Evolutionary conservation across 2,329 filamentous ascomycete genomes (phyloP).

Genomic region (Fusarium globosum): DNA sequence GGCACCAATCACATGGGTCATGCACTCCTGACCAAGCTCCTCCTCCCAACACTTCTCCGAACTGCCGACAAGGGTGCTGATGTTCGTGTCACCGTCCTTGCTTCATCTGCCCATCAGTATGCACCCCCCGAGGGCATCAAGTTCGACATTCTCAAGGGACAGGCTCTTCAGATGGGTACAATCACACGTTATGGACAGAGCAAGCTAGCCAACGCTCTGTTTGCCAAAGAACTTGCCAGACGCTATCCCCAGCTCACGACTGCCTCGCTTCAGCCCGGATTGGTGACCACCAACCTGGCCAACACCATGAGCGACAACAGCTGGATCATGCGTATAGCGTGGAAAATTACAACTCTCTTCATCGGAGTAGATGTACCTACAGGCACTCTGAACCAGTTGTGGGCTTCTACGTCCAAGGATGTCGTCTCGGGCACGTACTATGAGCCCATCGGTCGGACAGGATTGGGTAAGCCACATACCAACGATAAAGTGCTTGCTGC

Average conservation of each 20-base stretch:
- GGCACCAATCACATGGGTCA: neutral
- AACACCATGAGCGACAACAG: neutral
- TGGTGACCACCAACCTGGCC: neutral
- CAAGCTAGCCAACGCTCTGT: neutral
- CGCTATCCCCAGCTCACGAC: neutral
- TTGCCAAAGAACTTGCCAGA: neutral
- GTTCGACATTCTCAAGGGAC: neutral
- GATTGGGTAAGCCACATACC: neutral
- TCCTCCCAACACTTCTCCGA: neutral
- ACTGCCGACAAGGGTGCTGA: neutral
- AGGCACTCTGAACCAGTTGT: neutral
- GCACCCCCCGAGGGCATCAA: neutral
- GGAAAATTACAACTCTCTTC: neutral
- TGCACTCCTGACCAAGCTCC: neutral
- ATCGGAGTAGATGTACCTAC: neutral
- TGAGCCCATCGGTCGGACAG: neutral
- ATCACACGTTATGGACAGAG: neutral
- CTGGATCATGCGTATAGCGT: neutral
- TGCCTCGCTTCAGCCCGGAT: neutral
- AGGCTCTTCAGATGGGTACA: neutral
- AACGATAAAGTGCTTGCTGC: neutral
- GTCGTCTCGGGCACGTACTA: neutral
- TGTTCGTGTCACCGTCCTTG: neutral
- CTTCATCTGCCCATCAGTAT: neutral
- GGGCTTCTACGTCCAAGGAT: neutral